Evolutionary conservation across 192 early-diverging fungal species (phyloP), one percentile per base, ranked within the genome.

Genomic region (Martensiomyces pterosporus): DNA sequence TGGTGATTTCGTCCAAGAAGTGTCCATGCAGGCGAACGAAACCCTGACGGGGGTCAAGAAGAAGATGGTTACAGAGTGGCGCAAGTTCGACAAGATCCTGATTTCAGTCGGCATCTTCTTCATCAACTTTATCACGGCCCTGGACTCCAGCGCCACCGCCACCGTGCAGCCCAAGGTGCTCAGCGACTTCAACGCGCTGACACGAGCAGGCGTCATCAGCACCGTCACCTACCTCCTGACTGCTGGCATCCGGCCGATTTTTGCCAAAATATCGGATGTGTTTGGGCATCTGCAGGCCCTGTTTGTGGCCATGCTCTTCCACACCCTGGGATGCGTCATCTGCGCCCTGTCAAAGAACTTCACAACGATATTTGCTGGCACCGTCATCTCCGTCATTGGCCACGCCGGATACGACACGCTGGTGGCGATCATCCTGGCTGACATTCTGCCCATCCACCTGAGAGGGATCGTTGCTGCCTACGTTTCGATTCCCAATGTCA

Each of bases 11-110:
- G n/a, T n/a, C n/a, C n/a, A n/a, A n/a, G n/a, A n/a, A n/a, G n/a
- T n/a, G n/a, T n/a, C n/a, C n/a, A n/a, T n/a, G n/a, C n/a, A 41
- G 24, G 23, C 49, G 3, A 65, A 70, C 32, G 47, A 55, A 2
- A 63, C 67, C 32, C 50, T 70, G 47, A 54, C 42, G 7, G 67
- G 67, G 6, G 67, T 70, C 60, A 63, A 63, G 55, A 70, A 70
- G 27, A 70, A 70, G 55, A 39, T 70, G 47, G 67, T 63, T 3
- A 63, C 67, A 14, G 56, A 59, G 43, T 64, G 60, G 60, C 40
- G 47, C 7, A 51, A 13, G 14, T 45, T 43, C 19, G 67, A 71
- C 57, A 62, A 58, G 42, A 53, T 69, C 12, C 59, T 69, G 3
- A 61, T 62, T n/a, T 18, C 40, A 24, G 49, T 12, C 24, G 66